Percentiles rank a stretch among this genome's conserved stretches.
Conservation (phyloP, 305 asterid species). For the Solanum chacoense region DNA sequence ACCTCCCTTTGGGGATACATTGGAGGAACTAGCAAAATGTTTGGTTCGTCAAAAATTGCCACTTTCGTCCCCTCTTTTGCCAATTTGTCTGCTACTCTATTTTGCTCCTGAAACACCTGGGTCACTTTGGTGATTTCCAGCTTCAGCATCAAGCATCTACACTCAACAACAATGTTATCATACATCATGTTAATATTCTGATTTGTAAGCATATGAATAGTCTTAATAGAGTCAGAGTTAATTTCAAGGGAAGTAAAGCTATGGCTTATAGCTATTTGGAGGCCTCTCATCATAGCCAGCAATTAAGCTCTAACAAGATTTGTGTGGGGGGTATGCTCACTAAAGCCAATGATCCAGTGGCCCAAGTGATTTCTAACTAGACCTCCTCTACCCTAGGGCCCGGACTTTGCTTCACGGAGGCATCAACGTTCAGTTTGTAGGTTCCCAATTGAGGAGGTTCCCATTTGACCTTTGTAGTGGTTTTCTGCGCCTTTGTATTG, state of each 20-base stretch:
- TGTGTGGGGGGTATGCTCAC: not conserved
- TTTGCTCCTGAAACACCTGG: not conserved
- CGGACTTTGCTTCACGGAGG: not conserved
- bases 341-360: not conserved
- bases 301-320: not conserved
- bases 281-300: not conserved
- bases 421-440: not conserved
- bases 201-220: not conserved
- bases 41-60: not conserved
- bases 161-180: not conserved
- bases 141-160: not conserved
- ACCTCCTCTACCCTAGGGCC: not conserved
- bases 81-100: not conserved
- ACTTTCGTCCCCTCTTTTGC: not conserved
- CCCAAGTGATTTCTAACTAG: not conserved
- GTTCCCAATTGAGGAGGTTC: not conserved
- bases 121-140: not conserved
- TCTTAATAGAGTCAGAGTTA: not conserved
- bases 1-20: not conserved
- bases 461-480: not conserved
- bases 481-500: too few species aligned
- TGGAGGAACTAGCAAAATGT: not conserved
- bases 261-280: not conserved
- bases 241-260: not conserved
- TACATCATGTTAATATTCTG: too few species aligned